A percentile compares a stretch with the other conserved stretches of the same genome.
Evolutionary conservation across 805 yeast genomes (phyloP).

Genomic region (Teunomyces tritomae): DNA sequence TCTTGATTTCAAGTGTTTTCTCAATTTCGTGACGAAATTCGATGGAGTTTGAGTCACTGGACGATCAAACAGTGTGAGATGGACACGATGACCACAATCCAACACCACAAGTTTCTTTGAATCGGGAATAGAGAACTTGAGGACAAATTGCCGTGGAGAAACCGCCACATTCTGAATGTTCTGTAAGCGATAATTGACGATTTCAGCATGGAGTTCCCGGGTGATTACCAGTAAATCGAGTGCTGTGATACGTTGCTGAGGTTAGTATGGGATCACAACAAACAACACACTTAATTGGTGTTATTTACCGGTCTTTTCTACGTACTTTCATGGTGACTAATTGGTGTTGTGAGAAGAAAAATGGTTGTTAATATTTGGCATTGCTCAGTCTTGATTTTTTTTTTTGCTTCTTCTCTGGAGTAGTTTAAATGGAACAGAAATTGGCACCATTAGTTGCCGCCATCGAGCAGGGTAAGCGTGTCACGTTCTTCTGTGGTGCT

Average conservation of each 20-base stretch:
- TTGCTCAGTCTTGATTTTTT: not conserved
- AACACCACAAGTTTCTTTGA: constrained; percentile 71
- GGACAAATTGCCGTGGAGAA: constrained; percentile 66
- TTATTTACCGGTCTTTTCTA: not conserved
- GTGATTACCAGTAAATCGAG: constrained; percentile 74
- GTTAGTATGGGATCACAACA: constrained; percentile 1
- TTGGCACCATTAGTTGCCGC: constrained; percentile 31
- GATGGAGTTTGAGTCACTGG: constrained; percentile 81
- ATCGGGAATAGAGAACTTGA: constrained; percentile 82
- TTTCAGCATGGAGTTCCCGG: constrained; percentile 55
- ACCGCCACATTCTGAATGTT: constrained; percentile 81
- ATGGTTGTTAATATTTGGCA: not conserved
- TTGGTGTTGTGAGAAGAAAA: no score
- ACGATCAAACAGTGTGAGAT: constrained; percentile 76
- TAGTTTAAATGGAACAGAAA: constrained; percentile 8
- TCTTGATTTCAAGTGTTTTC: constrained; percentile 82
- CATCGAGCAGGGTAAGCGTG: constrained; percentile 36
- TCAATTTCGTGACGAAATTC: constrained; percentile 76
- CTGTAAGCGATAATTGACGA: constrained; percentile 69
- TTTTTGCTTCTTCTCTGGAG: not conserved
- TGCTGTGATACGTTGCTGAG: constrained; percentile 80
- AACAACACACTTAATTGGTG: not conserved
- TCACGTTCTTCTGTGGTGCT: constrained; percentile 81
- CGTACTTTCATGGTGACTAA: constrained; percentile 8
- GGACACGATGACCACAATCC: constrained; percentile 84